Conservation (phyloP, 345 rosid species). For the Pseudoturritis turrita region DNA sequence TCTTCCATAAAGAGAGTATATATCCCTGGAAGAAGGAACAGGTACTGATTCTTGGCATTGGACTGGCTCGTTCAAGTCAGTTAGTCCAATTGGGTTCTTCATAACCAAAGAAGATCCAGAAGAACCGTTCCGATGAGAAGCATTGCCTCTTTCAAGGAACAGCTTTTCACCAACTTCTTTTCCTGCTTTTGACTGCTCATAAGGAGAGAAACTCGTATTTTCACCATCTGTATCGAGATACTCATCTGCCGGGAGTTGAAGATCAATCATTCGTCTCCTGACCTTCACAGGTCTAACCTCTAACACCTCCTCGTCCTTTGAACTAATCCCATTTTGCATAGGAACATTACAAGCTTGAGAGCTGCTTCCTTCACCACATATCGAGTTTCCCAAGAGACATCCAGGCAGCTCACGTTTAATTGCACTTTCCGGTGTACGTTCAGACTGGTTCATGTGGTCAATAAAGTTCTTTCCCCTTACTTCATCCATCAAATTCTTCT, state of each 20-base stretch:
- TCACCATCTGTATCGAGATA: slow-evolving; percentile 60
- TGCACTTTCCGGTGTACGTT: slow-evolving; percentile 30
- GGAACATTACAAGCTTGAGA: slow-evolving; percentile 49
- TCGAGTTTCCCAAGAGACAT: slow-evolving; percentile 45
- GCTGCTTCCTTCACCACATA: slow-evolving; percentile 43
- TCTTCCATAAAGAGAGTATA: slow-evolving; percentile 38
- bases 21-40: slow-evolving; percentile 26
- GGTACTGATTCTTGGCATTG: slow-evolving; percentile 36
- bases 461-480: slow-evolving; percentile 33
- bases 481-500: slow-evolving; percentile 67
- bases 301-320: slow-evolving; percentile 51
- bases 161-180: slow-evolving; percentile 36
- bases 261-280: slow-evolving; percentile 76
- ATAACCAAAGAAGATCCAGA: slow-evolving; percentile 38
- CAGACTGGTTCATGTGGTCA: slow-evolving; percentile 11
- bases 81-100: slow-evolving; percentile 39
- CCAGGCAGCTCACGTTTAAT: slow-evolving; percentile 54
- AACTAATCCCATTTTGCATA: slow-evolving; percentile 46
- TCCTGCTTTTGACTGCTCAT: slow-evolving; percentile 34
- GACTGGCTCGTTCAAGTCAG: slow-evolving; percentile 82
- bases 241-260: slow-evolving; percentile 76
- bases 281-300: slow-evolving; percentile 70
- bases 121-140: slow-evolving; percentile 34
- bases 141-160: slow-evolving; percentile 34
- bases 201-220: slow-evolving; percentile 24